Base-by-base conservation (phyloP, 139 green algal species). In the Pleodorina starrii region DNA sequence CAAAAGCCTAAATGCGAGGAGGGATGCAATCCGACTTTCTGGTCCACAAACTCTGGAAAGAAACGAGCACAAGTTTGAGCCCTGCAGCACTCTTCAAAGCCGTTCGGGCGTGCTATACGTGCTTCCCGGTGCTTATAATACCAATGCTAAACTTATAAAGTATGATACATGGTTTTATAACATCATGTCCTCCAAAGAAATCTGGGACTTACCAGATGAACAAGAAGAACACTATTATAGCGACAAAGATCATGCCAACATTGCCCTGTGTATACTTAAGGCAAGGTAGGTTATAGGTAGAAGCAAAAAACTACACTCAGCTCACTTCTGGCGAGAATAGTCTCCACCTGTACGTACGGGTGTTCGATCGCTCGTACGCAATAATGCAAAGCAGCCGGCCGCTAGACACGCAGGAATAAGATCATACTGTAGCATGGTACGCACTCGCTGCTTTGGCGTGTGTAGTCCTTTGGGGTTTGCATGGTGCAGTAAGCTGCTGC, bases 171-270 rank as follows among this genome's bases (percentile, higher is more conserved):
- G 54, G 29, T 66, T 66, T 66, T 66, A 66, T 25, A 66, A 12
- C 54, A 12, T 66, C 9, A 77, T 27, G 7, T 29, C 29, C 16
- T 11, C 10, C 12, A 6, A 59, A 59, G 16, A 80, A 59, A 57
- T 40, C 40, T 29, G n/a, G n/a, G n/a, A 66, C 74, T 43, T 66
- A 82, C 74, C 44, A 63, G 44, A 35, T 44, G 11, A 63, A 6
- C 29, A 82, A 43, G 25, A 82, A 23, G 14, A 27, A 2, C n/a
- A n/a, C n/a, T 82, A 82, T 5, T 12, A 25, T 27, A 9, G 21
- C 11, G 74, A 66, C 74, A 82, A 82, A 5, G 11, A 82, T 66
- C 74, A 82, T 82, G 44, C 69, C 69, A 48, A 36, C 36, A 32
- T 29, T 14, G 38, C 35, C 6, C 36, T 50, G 36, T 11, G 19